Percentiles rank a stretch among this genome's conserved stretches.
phyloP scores from a whole-genome alignment of 2,329 filamentous ascomycete species.

The Penicillium sp. region DNA sequence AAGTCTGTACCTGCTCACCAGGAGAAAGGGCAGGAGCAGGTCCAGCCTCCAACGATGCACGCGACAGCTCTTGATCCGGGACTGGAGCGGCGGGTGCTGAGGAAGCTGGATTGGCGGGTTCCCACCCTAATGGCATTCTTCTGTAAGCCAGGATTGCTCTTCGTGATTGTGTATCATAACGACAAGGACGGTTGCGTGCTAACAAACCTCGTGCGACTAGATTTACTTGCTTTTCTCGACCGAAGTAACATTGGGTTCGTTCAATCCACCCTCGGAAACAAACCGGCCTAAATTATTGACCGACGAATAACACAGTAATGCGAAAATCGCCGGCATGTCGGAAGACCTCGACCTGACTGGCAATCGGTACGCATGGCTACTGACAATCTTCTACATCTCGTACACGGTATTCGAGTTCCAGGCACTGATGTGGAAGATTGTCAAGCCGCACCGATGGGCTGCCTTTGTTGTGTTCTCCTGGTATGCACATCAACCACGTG shows the following conservation, averaged over 20 bases:
- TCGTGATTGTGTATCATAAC: not conserved
- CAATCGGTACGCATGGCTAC: conserved; percentile 53
- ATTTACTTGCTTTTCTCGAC: conserved; percentile 52
- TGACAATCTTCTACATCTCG: conserved; percentile 57
- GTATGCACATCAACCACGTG: conserved; percentile 28
- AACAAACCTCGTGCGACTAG: conserved; percentile 26
- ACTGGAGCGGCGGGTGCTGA: conserved; percentile 38
- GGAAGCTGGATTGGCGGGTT: conserved; percentile 41
- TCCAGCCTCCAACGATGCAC: conserved; percentile 16
- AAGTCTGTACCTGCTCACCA: conserved; percentile 29
- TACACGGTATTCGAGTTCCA: conserved; percentile 49
- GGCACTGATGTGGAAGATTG: conserved; percentile 50
- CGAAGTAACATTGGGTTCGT: conserved; percentile 53
- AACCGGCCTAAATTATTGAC: not conserved
- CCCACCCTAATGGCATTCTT: conserved; percentile 42
- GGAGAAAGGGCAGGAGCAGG: conserved; percentile 23
- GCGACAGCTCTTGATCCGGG: conserved; percentile 34
- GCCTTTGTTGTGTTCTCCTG: conserved; percentile 46
- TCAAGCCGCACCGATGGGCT: conserved; percentile 47
- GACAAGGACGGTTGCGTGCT: not conserved
- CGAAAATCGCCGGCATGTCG: conserved; percentile 56
- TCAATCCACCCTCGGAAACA: not conserved
- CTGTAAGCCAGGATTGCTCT: conserved; percentile 32
- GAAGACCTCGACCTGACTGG: conserved; percentile 52
- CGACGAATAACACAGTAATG: conserved; percentile 46